Percentiles rank a stretch among this genome's conserved stretches.
These are phyloP conservation scores for Magnaporthiopsis incrustans DNA, from an alignment of 2,329 filamentous ascomycete genomes.

Conservation along the genomic window DNA sequence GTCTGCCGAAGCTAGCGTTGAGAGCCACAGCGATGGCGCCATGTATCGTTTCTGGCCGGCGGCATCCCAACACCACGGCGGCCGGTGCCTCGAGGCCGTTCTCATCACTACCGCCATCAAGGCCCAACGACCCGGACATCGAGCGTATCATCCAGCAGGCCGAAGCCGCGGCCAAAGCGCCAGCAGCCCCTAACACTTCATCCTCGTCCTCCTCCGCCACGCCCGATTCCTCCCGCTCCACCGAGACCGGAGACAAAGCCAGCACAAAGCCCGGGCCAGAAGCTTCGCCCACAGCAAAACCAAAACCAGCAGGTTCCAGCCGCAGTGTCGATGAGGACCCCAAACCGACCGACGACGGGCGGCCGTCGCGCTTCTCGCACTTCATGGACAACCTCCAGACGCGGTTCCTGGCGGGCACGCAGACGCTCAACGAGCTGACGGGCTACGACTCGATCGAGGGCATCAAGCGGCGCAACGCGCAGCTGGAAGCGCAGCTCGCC, in stretches of 20 bases:
- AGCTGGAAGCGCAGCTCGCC: constrained; percentile 52
- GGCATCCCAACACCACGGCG: too few relatives aligned
- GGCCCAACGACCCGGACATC: neutral
- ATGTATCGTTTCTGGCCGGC: neutral
- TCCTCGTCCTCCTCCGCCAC: too few relatives aligned
- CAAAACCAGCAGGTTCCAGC: neutral
- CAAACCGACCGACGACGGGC: neutral
- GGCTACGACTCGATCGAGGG: constrained; percentile 88
- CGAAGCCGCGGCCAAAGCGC: neutral
- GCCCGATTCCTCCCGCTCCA: too few relatives aligned
- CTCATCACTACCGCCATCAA: neutral
- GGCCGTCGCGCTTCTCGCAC: constrained; percentile 42
- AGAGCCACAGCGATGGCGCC: too few relatives aligned
- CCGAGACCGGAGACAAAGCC: neutral
- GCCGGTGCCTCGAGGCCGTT: neutral
- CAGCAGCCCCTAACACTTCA: neutral
- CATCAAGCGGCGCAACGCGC: constrained; percentile 70
- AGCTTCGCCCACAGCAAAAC: neutral
- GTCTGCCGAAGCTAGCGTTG: too few relatives aligned
- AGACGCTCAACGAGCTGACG: constrained; percentile 87
- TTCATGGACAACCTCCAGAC: constrained; percentile 87
- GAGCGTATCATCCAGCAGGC: neutral
- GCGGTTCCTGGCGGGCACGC: constrained; percentile 75
- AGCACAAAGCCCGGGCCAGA: neutral
- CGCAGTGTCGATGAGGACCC: neutral